Evolutionary conservation across 208 protist species (phyloP), one percentile per base, ranked within the genome.

Genomic region (Acanthamoeba comandoni): DNA sequence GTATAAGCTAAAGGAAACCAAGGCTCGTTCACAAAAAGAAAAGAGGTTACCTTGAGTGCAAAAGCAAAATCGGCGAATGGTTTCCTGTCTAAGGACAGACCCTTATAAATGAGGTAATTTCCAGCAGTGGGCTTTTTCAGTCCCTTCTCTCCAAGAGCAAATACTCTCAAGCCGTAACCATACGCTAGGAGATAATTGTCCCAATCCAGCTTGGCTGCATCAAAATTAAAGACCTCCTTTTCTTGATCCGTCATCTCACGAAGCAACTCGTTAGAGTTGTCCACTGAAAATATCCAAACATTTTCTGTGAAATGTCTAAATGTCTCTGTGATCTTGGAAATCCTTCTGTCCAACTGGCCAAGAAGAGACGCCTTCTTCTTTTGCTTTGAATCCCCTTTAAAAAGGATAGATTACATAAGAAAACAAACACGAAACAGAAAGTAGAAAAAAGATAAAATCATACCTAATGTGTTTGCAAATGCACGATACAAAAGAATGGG

Each of bases 241-340:
- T 94, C 93, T 12, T 92, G 90, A 8, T 52, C 49, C 19, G 84
- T 64, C 84, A 91, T 91, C 29, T 24, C 29, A 17, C 43, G 22
- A 24, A 86, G 55, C 55, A 91, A 24, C 84, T 91, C 62, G 62
- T 91, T 51, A 4, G 67, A 73, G 64, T 79, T 91, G 12, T 79
- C 51, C 49, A 91, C 84, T 11, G 84, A 43, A 82, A 80, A 91
- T 29, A 91, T 64, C 91, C 91, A 94, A 31, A 92, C 90, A 17
- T 94, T 92, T 17, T 35, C 88, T n/a, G 85, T 92, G 43, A 94
- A 94, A 85, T 94, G 93, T 53, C 89, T 52, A 53, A 94, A 94
- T 62, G 93, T 93, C 71, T 94, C 93, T 8, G 64, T 88, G 57
- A 94, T 90, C 49, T 84, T 73, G 85, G 53, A 51, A 75, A 91